These are phyloP conservation scores for Blastobotrys peoriensis DNA, from an alignment of 805 yeast species.

Conservation along the genomic window DNA sequence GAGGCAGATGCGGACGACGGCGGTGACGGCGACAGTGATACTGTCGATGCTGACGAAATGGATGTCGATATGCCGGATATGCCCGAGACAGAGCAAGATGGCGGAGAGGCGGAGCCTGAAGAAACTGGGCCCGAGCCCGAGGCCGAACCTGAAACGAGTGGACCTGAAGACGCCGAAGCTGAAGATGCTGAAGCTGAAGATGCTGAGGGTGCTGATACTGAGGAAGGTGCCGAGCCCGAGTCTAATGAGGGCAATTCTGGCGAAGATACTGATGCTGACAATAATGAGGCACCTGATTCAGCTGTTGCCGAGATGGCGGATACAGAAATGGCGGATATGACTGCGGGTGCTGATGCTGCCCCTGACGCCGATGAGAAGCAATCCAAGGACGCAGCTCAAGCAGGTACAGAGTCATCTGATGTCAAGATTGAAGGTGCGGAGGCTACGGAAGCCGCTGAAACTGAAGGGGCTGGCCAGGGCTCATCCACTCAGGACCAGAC, in stretches of 20 bases:
- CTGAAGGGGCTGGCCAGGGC: constrained; percentile 34
- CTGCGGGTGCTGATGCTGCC: too few species aligned
- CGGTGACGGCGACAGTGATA: too few species aligned
- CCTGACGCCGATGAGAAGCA: too few species aligned
- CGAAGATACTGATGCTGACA: constrained; percentile 26
- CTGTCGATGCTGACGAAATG: constrained; percentile 29
- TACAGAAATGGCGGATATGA: constrained; percentile 25
- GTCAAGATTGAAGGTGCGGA: constrained; percentile 64
- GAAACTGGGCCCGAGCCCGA: constrained; percentile 18
- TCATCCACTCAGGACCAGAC: constrained; percentile 38
- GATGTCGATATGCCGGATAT: constrained; percentile 28
- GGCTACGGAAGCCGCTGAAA: constrained; percentile 69
- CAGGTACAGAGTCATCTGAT: constrained; percentile 27
- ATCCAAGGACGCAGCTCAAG: constrained; percentile 18
- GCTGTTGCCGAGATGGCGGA: constrained; percentile 25
- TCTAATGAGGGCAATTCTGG: too few species aligned
- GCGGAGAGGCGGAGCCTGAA: constrained; percentile 26
- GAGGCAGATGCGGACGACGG: constrained; percentile 41
- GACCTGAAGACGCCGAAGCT: constrained; percentile 22
- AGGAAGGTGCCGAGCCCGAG: too few species aligned
- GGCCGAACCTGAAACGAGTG: constrained; percentile 18
- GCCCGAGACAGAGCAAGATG: constrained; percentile 30
- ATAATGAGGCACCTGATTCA: constrained; percentile 29
- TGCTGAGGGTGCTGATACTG: constrained; percentile 23
- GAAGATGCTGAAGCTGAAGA: constrained; percentile 20